Percentiles rank a stretch among this genome's conserved stretches.
Conservation (phyloP, 441 rosid species). For the Arabidopsis hybrid region DNA sequence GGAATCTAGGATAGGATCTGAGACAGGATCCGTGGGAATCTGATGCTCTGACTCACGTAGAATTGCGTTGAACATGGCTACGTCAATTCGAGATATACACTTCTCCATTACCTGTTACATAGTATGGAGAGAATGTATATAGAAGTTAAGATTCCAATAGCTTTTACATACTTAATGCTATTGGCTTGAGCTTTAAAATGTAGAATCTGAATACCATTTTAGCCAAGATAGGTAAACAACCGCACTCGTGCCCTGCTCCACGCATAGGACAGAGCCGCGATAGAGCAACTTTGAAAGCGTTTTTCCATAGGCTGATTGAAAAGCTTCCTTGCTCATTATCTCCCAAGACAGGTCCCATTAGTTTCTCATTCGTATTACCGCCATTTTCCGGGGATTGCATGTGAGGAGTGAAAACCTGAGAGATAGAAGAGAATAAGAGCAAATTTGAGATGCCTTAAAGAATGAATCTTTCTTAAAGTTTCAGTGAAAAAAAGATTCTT, state of each 20-base stretch:
- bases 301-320: slow-evolving; percentile 74
- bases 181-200: neutral
- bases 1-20: slow-evolving; percentile 83
- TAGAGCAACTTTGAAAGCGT: slow-evolving; percentile 75
- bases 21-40: slow-evolving; percentile 89
- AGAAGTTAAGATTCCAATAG: neutral
- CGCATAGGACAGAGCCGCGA: slow-evolving; percentile 78
- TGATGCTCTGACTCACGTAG: slow-evolving; percentile 87
- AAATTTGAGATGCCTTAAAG: neutral
- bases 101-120: slow-evolving; percentile 74
- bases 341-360: slow-evolving; percentile 66
- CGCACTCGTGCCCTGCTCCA: slow-evolving; percentile 85
- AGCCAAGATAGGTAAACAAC: slow-evolving; percentile 81
- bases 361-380: slow-evolving; percentile 51
- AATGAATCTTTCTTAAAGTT: neutral
- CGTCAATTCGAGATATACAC: slow-evolving; percentile 75
- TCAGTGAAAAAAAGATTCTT: neutral
- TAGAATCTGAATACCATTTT: slow-evolving; percentile 57
- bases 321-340: slow-evolving; percentile 76
- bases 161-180: neutral
- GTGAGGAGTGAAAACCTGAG: slow-evolving; percentile 80
- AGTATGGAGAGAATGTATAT: slow-evolving; percentile 17
- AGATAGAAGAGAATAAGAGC: slow-evolving; percentile 1
- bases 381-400: slow-evolving; percentile 66
- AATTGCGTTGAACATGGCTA: slow-evolving; percentile 93